A percentile compares a stretch with the other conserved stretches of the same genome.
phyloP scores from a whole-genome alignment of 139 green algal species.

The Dunaliella sp. region DNA sequence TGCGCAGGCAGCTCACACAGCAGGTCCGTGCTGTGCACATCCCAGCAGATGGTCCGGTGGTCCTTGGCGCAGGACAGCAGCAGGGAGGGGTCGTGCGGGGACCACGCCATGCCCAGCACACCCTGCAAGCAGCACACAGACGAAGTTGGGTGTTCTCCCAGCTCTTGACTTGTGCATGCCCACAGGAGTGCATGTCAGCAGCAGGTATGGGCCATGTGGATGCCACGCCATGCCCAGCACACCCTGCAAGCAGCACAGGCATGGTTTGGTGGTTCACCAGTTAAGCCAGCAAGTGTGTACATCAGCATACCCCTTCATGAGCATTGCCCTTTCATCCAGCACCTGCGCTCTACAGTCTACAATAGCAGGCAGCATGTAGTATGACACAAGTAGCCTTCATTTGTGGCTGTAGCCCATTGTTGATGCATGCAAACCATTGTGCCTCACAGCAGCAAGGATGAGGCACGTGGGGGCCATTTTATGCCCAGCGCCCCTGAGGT shows the following conservation, averaged over 20 bases:
- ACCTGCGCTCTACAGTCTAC: too few relatives aligned
- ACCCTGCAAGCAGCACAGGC: constrained; percentile 58
- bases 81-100: constrained; percentile 77
- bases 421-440: too few relatives aligned
- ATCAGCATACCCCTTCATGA: too few relatives aligned
- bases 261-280: too few relatives aligned
- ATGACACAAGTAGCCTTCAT: too few relatives aligned
- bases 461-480: constrained; percentile 87
- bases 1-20: constrained; percentile 57
- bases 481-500: constrained; percentile 89
- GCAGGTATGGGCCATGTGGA: constrained; percentile 76
- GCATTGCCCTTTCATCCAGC: too few relatives aligned
- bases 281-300: too few relatives aligned
- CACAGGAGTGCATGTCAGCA: constrained; percentile 88
- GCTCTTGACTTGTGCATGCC: too few relatives aligned
- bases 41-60: constrained; percentile 93
- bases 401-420: too few relatives aligned
- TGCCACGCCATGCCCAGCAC: constrained; percentile 93
- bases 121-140: constrained; percentile 61
- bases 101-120: constrained; percentile 93
- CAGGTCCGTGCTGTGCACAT: constrained; percentile 63
- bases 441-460: constrained; percentile 82
- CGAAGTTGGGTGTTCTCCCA: too few relatives aligned
- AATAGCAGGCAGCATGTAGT: too few relatives aligned
- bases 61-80: constrained; percentile 92